Evolutionary conservation across 352 stramenopile genomes (phyloP), one percentile per base, ranked within the genome.

Genomic region (Peronospora belbahrii): DNA sequence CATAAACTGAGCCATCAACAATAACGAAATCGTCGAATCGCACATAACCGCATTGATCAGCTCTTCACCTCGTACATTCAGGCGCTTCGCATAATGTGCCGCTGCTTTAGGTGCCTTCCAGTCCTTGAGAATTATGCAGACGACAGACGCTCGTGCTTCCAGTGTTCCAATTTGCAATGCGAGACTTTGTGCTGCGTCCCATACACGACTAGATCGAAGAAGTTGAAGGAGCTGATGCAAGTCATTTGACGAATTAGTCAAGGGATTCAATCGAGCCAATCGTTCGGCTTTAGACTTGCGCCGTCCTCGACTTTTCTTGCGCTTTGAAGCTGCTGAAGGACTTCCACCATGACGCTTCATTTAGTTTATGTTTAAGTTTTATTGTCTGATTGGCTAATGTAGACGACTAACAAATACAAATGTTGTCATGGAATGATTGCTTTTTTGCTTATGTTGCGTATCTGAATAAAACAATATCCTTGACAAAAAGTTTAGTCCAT

Each of bases 61-160:
- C 23, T 75, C 68, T 23, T 58, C 20, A 2, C 51, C 35, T 4
- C 31, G 24, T 30, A 84, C 10, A 30, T 52, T 42, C 20, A 89
- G 54, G 0, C 78, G 75, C 45, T 74, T 70, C 17, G 71, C 67
- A 59, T 89, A 89, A 44, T 89, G 78, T 14, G 67, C 78, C 2
- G 75, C 78, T 3, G 75, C 75, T 28, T 62, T 63, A 3, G 67
- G 65, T n/a, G 58, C 64, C 23, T 65, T 24, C 11, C 61, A 65
- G 6, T 53, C 18, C 27, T 51, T 54, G 30, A 89, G 49, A 48
- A 89, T 56, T 8, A 42, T 42, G 5, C 42, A 48, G 4, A 88
- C 51, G 17, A 87, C 42, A 8, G 61, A 46, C 19, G 55, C 41
- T 4, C 66, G 62, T 4, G 75, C 71, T n/a, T 69, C 63, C 0